A percentile compares a stretch with the other conserved stretches of the same genome.
These are phyloP conservation scores for Aspergillus novofumigatus DNA, from an alignment of 2,329 filamentous ascomycete species.

Conservation along the genomic window DNA sequence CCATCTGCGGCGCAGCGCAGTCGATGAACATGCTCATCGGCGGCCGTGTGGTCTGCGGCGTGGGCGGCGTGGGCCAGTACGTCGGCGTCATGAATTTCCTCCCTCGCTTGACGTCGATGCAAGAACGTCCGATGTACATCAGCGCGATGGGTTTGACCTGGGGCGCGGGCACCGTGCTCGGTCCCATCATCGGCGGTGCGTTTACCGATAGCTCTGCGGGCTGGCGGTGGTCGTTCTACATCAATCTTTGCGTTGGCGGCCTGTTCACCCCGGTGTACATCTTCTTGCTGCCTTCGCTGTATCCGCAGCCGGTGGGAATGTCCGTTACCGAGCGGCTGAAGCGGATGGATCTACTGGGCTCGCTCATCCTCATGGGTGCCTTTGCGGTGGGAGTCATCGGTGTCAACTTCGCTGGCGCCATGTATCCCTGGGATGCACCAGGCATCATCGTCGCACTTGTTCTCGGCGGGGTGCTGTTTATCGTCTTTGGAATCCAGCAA, in stretches of 20 bases:
- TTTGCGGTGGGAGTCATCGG: slow-evolving; percentile 43
- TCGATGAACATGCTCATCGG: slow-evolving; percentile 43
- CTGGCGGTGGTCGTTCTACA: slow-evolving; percentile 48
- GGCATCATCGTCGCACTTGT: slow-evolving; percentile 8
- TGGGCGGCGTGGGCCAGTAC: slow-evolving; percentile 21
- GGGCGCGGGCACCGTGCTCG: slow-evolving; percentile 33
- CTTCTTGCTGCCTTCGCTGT: slow-evolving; percentile 35
- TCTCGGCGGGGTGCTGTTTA: slow-evolving; percentile 42
- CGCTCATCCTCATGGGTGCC: slow-evolving; percentile 42
- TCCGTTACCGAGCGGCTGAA: neutral
- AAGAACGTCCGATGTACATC: slow-evolving; percentile 29
- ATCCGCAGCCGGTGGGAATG: neutral
- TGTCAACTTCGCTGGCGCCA: slow-evolving; percentile 48
- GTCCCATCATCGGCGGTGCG: slow-evolving; percentile 21
- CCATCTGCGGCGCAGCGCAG: slow-evolving; percentile 41
- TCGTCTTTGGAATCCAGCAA: slow-evolving; percentile 48
- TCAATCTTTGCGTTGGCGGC: slow-evolving; percentile 51
- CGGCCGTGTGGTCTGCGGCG: slow-evolving; percentile 22
- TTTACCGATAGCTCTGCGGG: slow-evolving; percentile 9
- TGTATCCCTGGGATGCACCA: slow-evolving; percentile 47
- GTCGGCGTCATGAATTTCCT: slow-evolving; percentile 24
- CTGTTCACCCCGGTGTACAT: slow-evolving; percentile 41
- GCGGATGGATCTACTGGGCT: slow-evolving; percentile 33
- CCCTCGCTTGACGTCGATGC: slow-evolving; percentile 15
- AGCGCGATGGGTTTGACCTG: slow-evolving; percentile 31